Evolutionary conservation across 352 stramenopile species (phyloP).

Genomic region (Thraustochytrium sp.): DNA sequence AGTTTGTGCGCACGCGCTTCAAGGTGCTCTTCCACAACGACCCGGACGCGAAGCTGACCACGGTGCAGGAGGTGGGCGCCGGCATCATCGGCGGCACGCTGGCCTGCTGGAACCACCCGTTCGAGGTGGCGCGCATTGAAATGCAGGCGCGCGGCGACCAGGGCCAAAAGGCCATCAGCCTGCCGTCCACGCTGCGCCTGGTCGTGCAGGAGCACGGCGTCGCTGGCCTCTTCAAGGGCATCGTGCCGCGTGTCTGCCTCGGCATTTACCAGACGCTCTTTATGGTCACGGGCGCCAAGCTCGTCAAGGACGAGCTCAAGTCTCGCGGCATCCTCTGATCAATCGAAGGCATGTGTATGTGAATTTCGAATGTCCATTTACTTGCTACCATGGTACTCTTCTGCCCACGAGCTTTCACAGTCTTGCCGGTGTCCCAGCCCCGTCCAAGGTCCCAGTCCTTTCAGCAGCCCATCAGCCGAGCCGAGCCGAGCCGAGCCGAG

Average conservation of each 20-base stretch:
- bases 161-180: conserved; percentile 77
- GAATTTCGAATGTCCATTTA: not conserved
- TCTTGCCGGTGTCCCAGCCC: no score
- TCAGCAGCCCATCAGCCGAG: no score
- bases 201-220: conserved; percentile 73
- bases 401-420: no score
- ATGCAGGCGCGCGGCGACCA: conserved; percentile 79
- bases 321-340: not conserved
- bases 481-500: not conserved
- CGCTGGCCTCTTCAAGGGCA: conserved; percentile 77
- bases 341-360: not conserved
- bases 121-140: conserved; percentile 81
- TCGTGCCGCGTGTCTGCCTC: conserved; percentile 65
- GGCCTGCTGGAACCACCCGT: conserved; percentile 83
- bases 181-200: conserved; percentile 75
- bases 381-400: no score
- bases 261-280: conserved; percentile 81
- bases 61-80: conserved; percentile 70
- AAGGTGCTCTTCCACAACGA: conserved; percentile 57
- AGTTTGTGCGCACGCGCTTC: conserved; percentile 66
- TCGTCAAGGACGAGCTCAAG: conserved; percentile 69
- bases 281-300: conserved; percentile 82
- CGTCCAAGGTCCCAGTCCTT: no score
- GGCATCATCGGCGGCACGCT: conserved; percentile 74
- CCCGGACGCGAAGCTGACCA: conserved; percentile 73